These are phyloP conservation scores for Chiua sp. DNA, from an alignment of 1,284 basidiomycete species.

Conservation along the genomic window DNA sequence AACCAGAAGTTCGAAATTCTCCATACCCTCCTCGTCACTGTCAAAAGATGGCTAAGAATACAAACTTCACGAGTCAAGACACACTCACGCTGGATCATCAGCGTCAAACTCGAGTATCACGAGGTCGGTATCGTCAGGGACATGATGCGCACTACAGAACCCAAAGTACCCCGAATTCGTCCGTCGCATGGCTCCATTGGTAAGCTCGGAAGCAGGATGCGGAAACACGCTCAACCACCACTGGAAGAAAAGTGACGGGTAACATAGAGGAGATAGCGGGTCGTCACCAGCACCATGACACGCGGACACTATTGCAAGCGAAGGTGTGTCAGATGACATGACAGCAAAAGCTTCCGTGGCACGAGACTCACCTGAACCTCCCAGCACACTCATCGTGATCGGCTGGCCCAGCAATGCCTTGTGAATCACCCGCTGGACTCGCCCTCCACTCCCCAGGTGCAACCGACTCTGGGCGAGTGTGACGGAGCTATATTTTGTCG, in stretches of 20 bases:
- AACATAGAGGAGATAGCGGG: constrained; percentile 84
- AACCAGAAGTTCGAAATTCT: constrained; percentile 89
- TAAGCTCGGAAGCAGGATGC: constrained; percentile 92
- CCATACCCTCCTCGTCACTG: constrained; percentile 75
- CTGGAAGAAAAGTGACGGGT: constrained; percentile 89
- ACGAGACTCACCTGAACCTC: constrained; percentile 77
- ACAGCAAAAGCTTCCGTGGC: neutral
- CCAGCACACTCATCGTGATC: constrained; percentile 89
- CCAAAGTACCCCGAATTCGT: constrained; percentile 93
- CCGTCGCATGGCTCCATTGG: constrained; percentile 90
- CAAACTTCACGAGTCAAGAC: neutral
- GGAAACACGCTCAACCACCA: constrained; percentile 98
- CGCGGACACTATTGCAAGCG: constrained; percentile 67
- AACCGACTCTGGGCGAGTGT: constrained; percentile 78
- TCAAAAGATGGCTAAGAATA: neutral
- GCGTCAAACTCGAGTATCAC: constrained; percentile 93
- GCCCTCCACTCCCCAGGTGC: constrained; percentile 83
- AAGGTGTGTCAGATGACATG: constrained; percentile 3
- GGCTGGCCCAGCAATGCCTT: constrained; percentile 87
- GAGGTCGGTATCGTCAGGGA: constrained; percentile 91
- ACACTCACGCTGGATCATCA: constrained; percentile 81
- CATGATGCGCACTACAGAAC: constrained; percentile 89
- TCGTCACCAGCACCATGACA: constrained; percentile 96
- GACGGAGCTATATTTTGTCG: constrained; percentile 78
- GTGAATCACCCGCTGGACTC: constrained; percentile 84